Percentiles rank a stretch among this genome's conserved stretches.
Evolutionary conservation across 2,329 filamentous ascomycete genomes (phyloP).

Genomic region (Zymoseptoria crescenta): DNA sequence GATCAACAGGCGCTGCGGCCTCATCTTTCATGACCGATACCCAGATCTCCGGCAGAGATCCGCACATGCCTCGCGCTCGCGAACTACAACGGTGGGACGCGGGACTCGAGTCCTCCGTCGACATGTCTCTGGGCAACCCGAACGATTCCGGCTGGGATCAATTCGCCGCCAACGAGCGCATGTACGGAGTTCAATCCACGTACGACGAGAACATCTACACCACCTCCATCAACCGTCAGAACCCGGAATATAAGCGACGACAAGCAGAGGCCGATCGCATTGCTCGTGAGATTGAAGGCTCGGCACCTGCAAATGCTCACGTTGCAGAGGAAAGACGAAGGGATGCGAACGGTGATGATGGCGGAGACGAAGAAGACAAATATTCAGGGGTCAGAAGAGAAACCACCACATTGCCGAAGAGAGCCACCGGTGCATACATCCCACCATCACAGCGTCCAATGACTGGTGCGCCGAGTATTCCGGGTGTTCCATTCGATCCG

Average conservation of each 20-base stretch:
- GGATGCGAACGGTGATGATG: slow-evolving; percentile 57
- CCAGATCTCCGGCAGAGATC: slow-evolving; percentile 71
- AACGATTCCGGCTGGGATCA: slow-evolving; percentile 67
- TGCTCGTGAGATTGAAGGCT: slow-evolving; percentile 81
- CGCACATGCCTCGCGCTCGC: slow-evolving; percentile 56
- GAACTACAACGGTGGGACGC: slow-evolving; percentile 76
- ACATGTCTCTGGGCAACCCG: slow-evolving; percentile 55
- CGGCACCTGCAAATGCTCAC: slow-evolving; percentile 66
- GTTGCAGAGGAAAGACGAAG: slow-evolving; percentile 77
- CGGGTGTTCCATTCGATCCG: slow-evolving; percentile 72
- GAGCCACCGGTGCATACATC: slow-evolving; percentile 68
- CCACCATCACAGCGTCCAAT: slow-evolving; percentile 82
- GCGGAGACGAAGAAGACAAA: slow-evolving; percentile 86
- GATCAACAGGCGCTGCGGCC: slow-evolving; percentile 28
- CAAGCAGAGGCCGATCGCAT: slow-evolving; percentile 73
- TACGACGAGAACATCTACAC: slow-evolving; percentile 96
- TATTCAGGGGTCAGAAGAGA: slow-evolving; percentile 85
- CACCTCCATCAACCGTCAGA: slow-evolving; percentile 74
- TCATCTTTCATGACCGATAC: slow-evolving; percentile 75
- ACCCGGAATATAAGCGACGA: slow-evolving; percentile 73
- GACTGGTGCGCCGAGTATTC: slow-evolving; percentile 62
- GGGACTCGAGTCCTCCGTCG: slow-evolving; percentile 43
- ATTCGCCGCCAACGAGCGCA: slow-evolving; percentile 79
- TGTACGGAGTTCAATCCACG: slow-evolving; percentile 80
- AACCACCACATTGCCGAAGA: slow-evolving; percentile 52